phyloP scores from a whole-genome alignment of 352 stramenopile species.

The Phytophthora uliginosa region DNA sequence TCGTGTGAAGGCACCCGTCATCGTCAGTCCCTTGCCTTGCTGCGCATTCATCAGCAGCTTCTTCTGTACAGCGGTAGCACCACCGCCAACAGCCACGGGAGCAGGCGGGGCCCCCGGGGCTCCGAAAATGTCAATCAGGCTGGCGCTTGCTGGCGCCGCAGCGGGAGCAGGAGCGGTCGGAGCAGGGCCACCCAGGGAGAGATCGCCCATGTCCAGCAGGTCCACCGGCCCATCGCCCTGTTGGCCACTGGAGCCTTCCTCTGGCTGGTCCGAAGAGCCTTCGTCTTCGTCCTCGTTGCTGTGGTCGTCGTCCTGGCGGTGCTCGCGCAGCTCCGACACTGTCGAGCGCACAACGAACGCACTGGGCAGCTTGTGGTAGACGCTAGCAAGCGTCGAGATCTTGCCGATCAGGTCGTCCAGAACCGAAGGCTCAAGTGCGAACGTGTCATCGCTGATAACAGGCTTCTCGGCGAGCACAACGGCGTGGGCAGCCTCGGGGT shows the following conservation, averaged over 20 bases:
- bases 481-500: conserved; percentile 98
- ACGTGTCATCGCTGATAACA: conserved; percentile 99
- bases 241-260: conserved; percentile 48
- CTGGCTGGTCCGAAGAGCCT: conserved; percentile 62
- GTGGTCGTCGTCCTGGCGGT: conserved; percentile 75
- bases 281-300: conserved; percentile 82
- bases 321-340: conserved; percentile 77
- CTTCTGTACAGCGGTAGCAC: conserved; percentile 47
- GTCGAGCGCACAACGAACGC: conserved; percentile 89
- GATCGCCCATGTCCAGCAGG: conserved; percentile 87
- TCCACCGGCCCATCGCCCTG: conserved; percentile 57
- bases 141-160: conserved; percentile 43
- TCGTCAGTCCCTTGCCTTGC: conserved; percentile 92
- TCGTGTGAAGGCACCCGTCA: conserved; percentile 84
- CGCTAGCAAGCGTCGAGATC: conserved; percentile 97
- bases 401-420: conserved; percentile 98
- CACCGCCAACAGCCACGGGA: conserved; percentile 28
- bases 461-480: conserved; percentile 99
- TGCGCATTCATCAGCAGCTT: conserved; percentile 83
- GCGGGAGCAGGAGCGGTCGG: conserved; percentile 45
- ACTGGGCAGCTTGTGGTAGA: conserved; percentile 98
- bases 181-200: conserved; percentile 76
- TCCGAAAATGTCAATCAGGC: conserved; percentile 90
- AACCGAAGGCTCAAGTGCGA: conserved; percentile 94
- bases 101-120: conserved; percentile 48